Evolutionary conservation across 331 rosid genomes (phyloP), one percentile per base, ranked within the genome.

Genomic region (Dryas integrifolia): DNA sequence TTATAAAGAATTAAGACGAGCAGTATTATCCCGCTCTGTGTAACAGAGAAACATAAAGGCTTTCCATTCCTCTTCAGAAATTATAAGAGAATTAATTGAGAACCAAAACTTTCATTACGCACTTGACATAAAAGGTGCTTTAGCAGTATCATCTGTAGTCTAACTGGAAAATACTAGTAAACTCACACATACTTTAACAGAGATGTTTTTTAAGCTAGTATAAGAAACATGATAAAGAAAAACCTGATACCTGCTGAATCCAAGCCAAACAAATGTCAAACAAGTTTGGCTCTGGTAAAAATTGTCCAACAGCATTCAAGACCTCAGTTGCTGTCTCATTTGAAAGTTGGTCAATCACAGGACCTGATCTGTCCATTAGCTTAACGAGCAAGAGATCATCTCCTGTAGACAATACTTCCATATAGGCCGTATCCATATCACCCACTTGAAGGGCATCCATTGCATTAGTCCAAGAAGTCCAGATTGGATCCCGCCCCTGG

Each of bases 341-440:
- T 30, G 97, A 78, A 78, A 95, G 87, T 66, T 88, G 97, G 75
- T 90, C 92, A 26, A 92, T 72, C 57, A 85, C 99, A 35, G 98
- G 99, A 67, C 98, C 99, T 15, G 99, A 80, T 79, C 87, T 86
- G 81, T 95, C 98, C 99, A 95, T 89, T 71, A 95, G 81, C 80
- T 95, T 95, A 46, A 95, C 86, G 26, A 95, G 99, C 85, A 95
- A 89, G 73, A 79, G 57, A 80, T 90, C 96, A 71, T 95, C 99
- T 35, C 86, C 96, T 0, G 92, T 82, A 69, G 92, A 85, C 57
- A 92, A 80, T n/a, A 95, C 93, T 76, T 95, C 99, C 16, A 92
- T 88, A 73, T 82, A 95, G 51, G 98, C 96, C 4, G 90, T 77
- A 81, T 95, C 99, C 84, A 82, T 15, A 55, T 95, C 98, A 66